Base-by-base conservation (phyloP, 2,329 filamentous ascomycete genomes). In the Periconia digitata region DNA sequence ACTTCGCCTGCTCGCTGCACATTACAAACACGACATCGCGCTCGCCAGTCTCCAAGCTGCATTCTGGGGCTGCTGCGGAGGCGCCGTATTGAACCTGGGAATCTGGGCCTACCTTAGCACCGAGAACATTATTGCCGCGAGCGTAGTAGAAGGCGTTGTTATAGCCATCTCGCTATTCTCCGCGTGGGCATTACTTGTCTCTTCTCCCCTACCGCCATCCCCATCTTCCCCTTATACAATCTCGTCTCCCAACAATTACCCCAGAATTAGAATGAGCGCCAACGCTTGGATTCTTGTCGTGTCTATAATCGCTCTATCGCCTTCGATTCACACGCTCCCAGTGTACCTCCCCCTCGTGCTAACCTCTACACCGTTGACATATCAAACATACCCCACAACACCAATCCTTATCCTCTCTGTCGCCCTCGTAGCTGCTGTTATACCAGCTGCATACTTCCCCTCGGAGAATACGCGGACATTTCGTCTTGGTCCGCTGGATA, bases 11-110 rank as follows among this genome's bases (percentile, higher is more conserved):
- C 50, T 65, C 2, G 56, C 55, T 1, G 48, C 46, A 2, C 64
- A 67, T 34, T 67, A 62, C 40, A 49, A 43, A 18, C 47, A 55
- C 29, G 49, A 66, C 12, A 21, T 63, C 3, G 64, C 70, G 1
- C 55, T 72, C 3, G 69, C 70, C 34, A 71, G 67, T 3, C 60
- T 68, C 29, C 66, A 69, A 8, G n/a, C n/a, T n/a, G n/a, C n/a
- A n/a, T n/a, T n/a, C n/a, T n/a, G n/a, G n/a, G n/a, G n/a, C n/a
- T n/a, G n/a, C n/a, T n/a, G n/a, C n/a, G n/a, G n/a, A n/a, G n/a
- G n/a, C n/a, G n/a, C n/a, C n/a, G n/a, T n/a, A n/a, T n/a, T n/a
- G n/a, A n/a, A n/a, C n/a, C n/a, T n/a, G n/a, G n/a, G n/a, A n/a
- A n/a, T n/a, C n/a, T n/a, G n/a, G n/a, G n/a, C n/a, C n/a, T n/a